phyloP scores from a whole-genome alignment of 169 alveolate genomes.

The Plasmodium ovale region DNA sequence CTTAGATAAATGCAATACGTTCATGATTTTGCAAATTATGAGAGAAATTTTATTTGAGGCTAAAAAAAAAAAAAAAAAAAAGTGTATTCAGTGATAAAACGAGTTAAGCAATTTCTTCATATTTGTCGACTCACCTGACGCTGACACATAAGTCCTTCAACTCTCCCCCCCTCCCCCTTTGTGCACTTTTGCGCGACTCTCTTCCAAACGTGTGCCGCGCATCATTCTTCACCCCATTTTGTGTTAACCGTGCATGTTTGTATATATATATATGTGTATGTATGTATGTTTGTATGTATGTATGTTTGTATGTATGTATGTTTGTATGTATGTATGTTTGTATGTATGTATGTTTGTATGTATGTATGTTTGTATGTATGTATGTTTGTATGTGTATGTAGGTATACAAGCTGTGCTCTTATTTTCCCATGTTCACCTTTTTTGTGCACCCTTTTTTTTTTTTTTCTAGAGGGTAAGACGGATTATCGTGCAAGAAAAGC shows the following conservation, averaged over 20 bases:
- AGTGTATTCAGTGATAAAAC: slow-evolving; percentile 56
- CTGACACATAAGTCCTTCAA: no score
- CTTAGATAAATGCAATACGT: slow-evolving; percentile 34
- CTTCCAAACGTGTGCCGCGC: neutral
- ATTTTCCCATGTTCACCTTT: neutral
- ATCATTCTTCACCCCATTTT: neutral
- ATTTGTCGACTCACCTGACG: slow-evolving; percentile 70
- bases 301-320: no score
- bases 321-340: no score
- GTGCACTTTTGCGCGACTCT: neutral
- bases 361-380: no score
- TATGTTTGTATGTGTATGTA: neutral
- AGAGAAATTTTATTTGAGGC: slow-evolving; percentile 61
- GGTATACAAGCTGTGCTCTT: neutral
- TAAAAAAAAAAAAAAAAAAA: slow-evolving; percentile 41
- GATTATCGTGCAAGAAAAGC: slow-evolving; percentile 99
- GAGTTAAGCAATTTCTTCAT: slow-evolving; percentile 30
- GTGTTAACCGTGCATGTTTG: no score
- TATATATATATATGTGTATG: no score
- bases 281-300: no score
- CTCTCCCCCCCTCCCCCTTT: no score
- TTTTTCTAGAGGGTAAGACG: slow-evolving; percentile 98
- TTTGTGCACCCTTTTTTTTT: neutral
- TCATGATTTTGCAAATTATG: slow-evolving; percentile 37
- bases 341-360: no score